These are phyloP conservation scores for Mycena haematopus DNA, from an alignment of 768 basidiomycete species.

Conservation along the genomic window DNA sequence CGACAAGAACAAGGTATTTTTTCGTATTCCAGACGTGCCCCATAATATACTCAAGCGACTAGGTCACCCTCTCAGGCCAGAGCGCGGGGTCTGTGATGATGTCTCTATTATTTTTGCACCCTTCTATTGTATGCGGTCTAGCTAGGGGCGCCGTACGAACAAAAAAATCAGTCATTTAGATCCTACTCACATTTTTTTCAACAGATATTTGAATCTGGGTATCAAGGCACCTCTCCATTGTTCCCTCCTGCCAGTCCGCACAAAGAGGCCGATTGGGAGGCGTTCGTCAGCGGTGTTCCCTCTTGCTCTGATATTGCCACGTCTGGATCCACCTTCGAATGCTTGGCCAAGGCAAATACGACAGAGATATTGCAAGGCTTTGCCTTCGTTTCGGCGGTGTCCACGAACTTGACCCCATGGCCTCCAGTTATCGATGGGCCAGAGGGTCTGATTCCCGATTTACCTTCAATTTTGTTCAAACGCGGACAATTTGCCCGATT, in stretches of 20 bases:
- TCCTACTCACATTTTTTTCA: not conserved
- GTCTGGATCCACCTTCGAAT: conserved; percentile 41
- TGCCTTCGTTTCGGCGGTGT: conserved; percentile 28
- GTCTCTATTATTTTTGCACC: conserved; percentile 25
- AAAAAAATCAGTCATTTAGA: not conserved
- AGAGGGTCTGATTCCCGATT: conserved; percentile 44
- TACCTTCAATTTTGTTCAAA: conserved; percentile 41
- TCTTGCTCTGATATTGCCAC: conserved; percentile 33
- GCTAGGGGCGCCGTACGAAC: conserved; percentile 40
- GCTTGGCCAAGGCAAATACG: conserved; percentile 37
- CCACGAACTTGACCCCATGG: conserved; percentile 37
- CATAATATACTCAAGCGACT: not conserved
- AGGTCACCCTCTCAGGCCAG: conserved; percentile 41
- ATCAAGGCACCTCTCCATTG: conserved; percentile 36
- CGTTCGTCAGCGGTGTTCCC: conserved; percentile 38
- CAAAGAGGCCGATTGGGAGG: conserved; percentile 39
- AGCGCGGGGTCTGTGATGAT: conserved; percentile 23
- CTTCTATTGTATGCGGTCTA: conserved; percentile 32
- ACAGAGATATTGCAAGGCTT: conserved; percentile 37
- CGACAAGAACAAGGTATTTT: conserved; percentile 47
- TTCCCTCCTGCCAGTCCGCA: conserved; percentile 36
- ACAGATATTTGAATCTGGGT: conserved; percentile 53
- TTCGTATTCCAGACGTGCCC: not conserved
- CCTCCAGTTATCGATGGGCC: conserved; percentile 48
- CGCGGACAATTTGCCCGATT: conserved; percentile 43